Evolutionary conservation across 768 basidiomycete species (phyloP), one percentile per base, ranked within the genome.

Genomic region (Epithele typhae): DNA sequence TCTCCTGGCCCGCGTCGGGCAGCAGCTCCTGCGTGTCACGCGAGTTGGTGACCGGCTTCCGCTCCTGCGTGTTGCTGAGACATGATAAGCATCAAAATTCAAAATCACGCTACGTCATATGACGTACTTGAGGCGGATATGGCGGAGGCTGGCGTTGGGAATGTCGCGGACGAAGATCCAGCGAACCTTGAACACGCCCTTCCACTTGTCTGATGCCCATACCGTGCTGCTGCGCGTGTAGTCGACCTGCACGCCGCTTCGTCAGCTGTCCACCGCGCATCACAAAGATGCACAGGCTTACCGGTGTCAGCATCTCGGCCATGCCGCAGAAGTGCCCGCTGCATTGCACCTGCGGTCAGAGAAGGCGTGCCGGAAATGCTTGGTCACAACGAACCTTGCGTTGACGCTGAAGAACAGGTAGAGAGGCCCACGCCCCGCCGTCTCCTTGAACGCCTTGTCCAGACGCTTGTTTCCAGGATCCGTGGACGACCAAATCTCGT

Each of bases 151-250:
- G 53, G 88, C 79, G 59, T 94, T 94, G 21, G 92, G 92, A 40
- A 92, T 92, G 61, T 97, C 95, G 47, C 92, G 84, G 46, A 99
- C 93, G 63, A 92, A 98, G 53, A 98, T 84, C 96, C 96, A 98
- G 46, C 86, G 79, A 21, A 99, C 92, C 69, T 94, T 95, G 75
- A 99, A 96, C 43, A 98, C 92, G 19, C 96, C 96, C 67, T 99
- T 98, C 96, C 96, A 99, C 64, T 99, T 99, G 68, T 98, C 94
- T 25, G 94, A 94, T 1, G 94, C 94, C 96, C 96, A 99, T 17
- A 99, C 96, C 1, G 87, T 97, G 52, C 90, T 93, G 63, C 91
- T 92, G 48, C 87, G 79, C 5, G 88, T 87, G 64, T 98, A 94
- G 64, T 98, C 95, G 30, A 98, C 88, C 77, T 84, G 47, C 36